Evolutionary conservation across 441 rosid genomes (phyloP), one percentile per base, ranked within the genome.

Genomic region (Rhodomyrtus psidioides): DNA sequence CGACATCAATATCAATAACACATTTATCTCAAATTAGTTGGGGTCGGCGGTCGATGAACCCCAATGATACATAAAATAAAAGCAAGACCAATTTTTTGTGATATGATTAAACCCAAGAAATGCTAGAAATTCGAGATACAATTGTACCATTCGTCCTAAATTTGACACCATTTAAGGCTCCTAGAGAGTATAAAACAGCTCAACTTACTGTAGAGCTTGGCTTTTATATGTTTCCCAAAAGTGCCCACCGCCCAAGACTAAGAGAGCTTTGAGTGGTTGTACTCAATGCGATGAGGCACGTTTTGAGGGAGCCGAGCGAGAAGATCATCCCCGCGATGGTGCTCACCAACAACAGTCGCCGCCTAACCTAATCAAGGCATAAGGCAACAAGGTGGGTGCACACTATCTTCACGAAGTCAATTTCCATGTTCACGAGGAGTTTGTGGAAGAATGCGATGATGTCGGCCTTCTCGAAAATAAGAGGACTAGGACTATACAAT

Each of bases 371-470:
- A 26, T 96, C 98, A 0, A 95, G 91, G 0, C 93, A 57, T 84
- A 93, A 94, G 0, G 98, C 92, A 1, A 96, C 95, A 23, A 94
- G 94, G 13, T 95, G 46, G 88, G 92, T 91, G 88, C 94, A 95
- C 0, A 70, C 19, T 0, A 96, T 94, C 59, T 95, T 95, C 6
- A 87, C 89, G 23, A 94, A 88, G 83, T 98, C 97, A 13, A 95
- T 96, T 4, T 96, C 98, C 12, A 96, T 87, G 0, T 96, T 95
- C 2, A 96, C 97, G 9, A 94, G 92, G 55, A 95, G 90, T 87
- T 87, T 88, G 0, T 90, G 49, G 59, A 84, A 53, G 2, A 87
- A 74, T 0, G 91, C 90, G 3, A 58, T 82, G 86, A 95, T 93
- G 54, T 96, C 97, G 5, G 94, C 98, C 49, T 91, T 92, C 34